These are phyloP conservation scores for Oryza glaberrima DNA, from an alignment of 176 grass and related monocot genomes.

Conservation along the genomic window DNA sequence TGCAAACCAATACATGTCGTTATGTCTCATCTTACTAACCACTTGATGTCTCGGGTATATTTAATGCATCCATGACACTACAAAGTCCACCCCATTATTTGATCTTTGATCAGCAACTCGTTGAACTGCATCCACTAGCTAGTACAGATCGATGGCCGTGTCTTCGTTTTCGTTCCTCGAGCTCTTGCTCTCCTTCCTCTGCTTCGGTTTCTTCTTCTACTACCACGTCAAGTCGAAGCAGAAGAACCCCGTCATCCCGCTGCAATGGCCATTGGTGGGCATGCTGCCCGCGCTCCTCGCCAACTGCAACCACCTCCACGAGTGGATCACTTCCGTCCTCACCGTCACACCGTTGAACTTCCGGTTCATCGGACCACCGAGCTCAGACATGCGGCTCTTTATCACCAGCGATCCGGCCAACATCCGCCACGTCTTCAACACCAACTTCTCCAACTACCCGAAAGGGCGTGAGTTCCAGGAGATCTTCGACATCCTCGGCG, in stretches of 20 bases:
- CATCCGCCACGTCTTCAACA: slow-evolving; percentile 76
- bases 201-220: slow-evolving; percentile 39
- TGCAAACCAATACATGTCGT: neutral
- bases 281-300: slow-evolving; percentile 67
- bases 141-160: neutral
- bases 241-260: slow-evolving; percentile 39
- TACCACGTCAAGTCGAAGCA: slow-evolving; percentile 31
- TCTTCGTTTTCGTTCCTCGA: neutral
- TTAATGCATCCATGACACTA: neutral
- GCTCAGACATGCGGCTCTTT: slow-evolving; percentile 59
- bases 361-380: slow-evolving; percentile 53
- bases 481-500: slow-evolving; percentile 87
- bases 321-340: slow-evolving; percentile 51
- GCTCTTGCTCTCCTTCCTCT: slow-evolving; percentile 31
- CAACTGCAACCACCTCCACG: slow-evolving; percentile 58
- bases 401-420: slow-evolving; percentile 62
- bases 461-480: slow-evolving; percentile 74
- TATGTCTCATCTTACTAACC: neutral
- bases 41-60: neutral
- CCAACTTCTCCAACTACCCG: slow-evolving; percentile 74
- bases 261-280: slow-evolving; percentile 69
- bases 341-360: slow-evolving; percentile 48
- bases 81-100: neutral
- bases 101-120: neutral
- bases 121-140: neutral